phyloP scores from a whole-genome alignment of 371 early-diverging fungal species.

The Mucor velutinosus region DNA sequence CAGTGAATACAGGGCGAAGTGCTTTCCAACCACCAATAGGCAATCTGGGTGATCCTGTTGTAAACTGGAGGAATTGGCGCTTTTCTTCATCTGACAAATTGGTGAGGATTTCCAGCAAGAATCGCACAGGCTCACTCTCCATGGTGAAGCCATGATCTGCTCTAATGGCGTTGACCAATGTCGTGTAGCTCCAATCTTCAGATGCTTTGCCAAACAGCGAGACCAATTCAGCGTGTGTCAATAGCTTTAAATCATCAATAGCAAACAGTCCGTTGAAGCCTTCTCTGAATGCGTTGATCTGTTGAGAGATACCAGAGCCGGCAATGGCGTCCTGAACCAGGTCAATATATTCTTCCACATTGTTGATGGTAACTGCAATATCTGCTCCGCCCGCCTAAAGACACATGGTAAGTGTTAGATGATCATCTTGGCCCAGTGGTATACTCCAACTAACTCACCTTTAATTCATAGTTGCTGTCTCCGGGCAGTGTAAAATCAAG shows the following conservation, averaged over 20 bases:
- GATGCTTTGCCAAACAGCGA: conserved; percentile 64
- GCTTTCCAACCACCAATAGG: conserved; percentile 89
- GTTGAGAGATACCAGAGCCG: conserved; percentile 72
- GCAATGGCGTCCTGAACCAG: conserved; percentile 69
- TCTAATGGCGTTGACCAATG: conserved; percentile 73
- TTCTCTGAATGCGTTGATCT: conserved; percentile 73
- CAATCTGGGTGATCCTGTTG: conserved; percentile 90
- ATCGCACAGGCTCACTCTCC: conserved; percentile 69
- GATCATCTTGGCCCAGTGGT: too few species aligned
- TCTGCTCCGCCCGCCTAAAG: conserved; percentile 57
- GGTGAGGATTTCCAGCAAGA: conserved; percentile 71
- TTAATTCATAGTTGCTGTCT: conserved; percentile 62
- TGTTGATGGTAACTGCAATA: conserved; percentile 71
- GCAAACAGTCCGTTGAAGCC: conserved; percentile 86
- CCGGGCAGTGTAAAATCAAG: conserved; percentile 90
- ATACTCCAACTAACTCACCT: conserved; percentile 27
- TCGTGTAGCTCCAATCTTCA: conserved; percentile 83
- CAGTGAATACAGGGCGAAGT: conserved; percentile 83
- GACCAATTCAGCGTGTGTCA: conserved; percentile 75
- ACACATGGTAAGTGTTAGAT: background rate
- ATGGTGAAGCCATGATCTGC: conserved; percentile 88
- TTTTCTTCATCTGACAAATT: conserved; percentile 62
- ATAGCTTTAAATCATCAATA: conserved; percentile 65
- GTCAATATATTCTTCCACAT: conserved; percentile 76
- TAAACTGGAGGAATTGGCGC: conserved; percentile 86